Evolutionary conservation across 352 stramenopile species (phyloP), one percentile per base, ranked within the genome.

Genomic region (Plasmopara muralis): DNA sequence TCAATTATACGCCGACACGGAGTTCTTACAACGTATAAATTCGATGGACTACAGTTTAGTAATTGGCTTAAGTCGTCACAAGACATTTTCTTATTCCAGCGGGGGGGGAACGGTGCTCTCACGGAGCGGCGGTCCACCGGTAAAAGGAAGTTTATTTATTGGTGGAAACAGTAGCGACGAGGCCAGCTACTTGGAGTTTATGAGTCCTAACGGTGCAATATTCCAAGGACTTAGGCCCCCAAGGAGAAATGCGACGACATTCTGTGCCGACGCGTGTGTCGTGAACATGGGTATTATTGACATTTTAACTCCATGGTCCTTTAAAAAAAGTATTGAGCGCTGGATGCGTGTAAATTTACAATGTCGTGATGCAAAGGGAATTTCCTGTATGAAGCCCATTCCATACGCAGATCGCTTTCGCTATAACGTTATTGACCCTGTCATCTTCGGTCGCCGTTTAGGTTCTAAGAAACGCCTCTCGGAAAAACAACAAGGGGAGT

Each of bases 1-100:
- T 25, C 93, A 98, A 53, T 52, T 98, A 12, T 82, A 88, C 43
- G 81, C 73, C 2, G 95, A 98, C 60, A 96, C 81, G 28, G 72
- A 95, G 54, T 98, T 97, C 50, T 64, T 98, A 43, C 74, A 88
- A 41, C 77, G 81, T 34, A 98, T 98, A 75, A 96, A 97, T 62
- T 98, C 95, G 60, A 98, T 98, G 86, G 95, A 98, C 65, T 98
- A 98, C 67, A 97, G 86, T 49, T 78, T 98, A 55, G 74, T 98
- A 47, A 95, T 98, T 63, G 95, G 93, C 14, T 68, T 98, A 44
- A 88, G 74, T 58, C 72, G 77, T 2, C 64, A 69, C n/a, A 75
- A 70, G 31, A 60, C 66, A 1, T 72, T 77, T 42, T 66, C 67
- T 0, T 52, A 59, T 14, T 65, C 63, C 0, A 81, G 68, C 33